phyloP scores from a whole-genome alignment of 2,329 filamentous ascomycete species.

The Alternaria triticimaculans region DNA sequence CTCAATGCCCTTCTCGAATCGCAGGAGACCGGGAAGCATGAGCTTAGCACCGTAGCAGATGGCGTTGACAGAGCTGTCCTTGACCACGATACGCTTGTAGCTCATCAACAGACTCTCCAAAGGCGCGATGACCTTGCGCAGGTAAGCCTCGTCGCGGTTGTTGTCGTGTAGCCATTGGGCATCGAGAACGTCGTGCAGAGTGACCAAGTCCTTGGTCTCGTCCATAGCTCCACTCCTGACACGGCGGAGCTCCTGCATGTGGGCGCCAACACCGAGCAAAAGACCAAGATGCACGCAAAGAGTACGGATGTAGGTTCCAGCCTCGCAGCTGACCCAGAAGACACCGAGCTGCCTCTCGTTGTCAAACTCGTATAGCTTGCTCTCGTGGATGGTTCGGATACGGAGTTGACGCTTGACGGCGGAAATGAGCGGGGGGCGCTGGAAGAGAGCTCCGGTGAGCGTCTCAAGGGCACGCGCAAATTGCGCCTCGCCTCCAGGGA shows the following conservation, averaged over 20 bases:
- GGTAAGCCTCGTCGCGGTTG: constrained; percentile 89
- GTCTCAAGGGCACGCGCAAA: constrained; percentile 94
- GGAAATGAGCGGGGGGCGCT: constrained; percentile 94
- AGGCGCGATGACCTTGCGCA: constrained; percentile 88
- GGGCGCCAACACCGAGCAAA: constrained; percentile 81
- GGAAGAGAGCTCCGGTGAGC: constrained; percentile 94
- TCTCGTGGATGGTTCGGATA: constrained; percentile 97
- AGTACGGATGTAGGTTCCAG: constrained; percentile 97
- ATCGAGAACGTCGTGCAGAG: constrained; percentile 92
- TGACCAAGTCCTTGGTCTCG: constrained; percentile 87
- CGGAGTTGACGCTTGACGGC: constrained; percentile 98
- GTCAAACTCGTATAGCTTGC: constrained; percentile 94
- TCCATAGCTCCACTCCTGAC: constrained; percentile 95
- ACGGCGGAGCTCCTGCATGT: constrained; percentile 98
- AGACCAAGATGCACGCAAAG: constrained; percentile 92
- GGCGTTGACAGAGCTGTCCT: constrained; percentile 95
- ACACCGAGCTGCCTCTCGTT: constrained; percentile 97
- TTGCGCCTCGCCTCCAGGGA: constrained; percentile 90
- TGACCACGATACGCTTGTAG: constrained; percentile 97
- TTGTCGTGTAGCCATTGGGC: constrained; percentile 97
- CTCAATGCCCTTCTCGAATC: constrained; percentile 92
- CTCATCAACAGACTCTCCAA: constrained; percentile 89
- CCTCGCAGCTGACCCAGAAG: constrained; percentile 99
- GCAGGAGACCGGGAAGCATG: constrained; percentile 94
- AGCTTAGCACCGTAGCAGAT: constrained; percentile 99